phyloP scores from a whole-genome alignment of 1,284 basidiomycete species.

The Malassezia restricta region DNA sequence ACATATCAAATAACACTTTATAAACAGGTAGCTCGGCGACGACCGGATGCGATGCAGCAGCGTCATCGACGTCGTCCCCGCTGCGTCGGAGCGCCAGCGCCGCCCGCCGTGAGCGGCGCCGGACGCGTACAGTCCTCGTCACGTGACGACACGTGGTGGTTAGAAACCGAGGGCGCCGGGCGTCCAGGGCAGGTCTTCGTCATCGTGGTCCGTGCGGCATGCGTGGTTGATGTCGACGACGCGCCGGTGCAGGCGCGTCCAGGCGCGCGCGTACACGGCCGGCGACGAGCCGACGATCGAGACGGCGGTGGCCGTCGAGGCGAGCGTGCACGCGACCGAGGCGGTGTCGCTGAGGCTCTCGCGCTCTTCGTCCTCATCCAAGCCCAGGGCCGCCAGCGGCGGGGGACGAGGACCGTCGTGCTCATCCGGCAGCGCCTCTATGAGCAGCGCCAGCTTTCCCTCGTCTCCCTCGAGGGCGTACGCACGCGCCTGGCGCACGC shows the following conservation, averaged over 20 bases:
- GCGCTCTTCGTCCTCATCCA: background rate
- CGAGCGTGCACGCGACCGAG: background rate
- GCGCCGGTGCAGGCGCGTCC: background rate
- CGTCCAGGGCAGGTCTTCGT: constrained; percentile 16
- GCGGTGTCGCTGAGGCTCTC: background rate
- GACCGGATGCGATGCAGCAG: constrained; percentile 18
- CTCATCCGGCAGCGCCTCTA: background rate
- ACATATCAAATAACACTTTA: constrained; percentile 38
- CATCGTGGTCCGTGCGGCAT: constrained; percentile 5
- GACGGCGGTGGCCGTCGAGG: background rate
- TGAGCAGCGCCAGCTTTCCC: background rate
- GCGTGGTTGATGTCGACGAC: background rate
- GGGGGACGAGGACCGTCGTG: background rate
- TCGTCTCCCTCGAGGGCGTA: background rate
- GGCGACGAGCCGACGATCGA: background rate
- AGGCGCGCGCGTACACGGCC: background rate
- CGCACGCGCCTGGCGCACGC: constrained; percentile 3
- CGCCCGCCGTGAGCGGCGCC: background rate
- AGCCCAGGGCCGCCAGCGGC: background rate
- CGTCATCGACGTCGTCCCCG: constrained; percentile 1
- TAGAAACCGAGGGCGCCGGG: constrained; percentile 10
- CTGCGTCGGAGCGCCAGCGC: background rate
- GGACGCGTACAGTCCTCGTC: background rate
- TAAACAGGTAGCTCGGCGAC: constrained; percentile 36
- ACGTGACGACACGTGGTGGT: background rate